phyloP scores from a whole-genome alignment of 192 early-diverging fungal species.

The Linnemannia hyalina region DNA sequence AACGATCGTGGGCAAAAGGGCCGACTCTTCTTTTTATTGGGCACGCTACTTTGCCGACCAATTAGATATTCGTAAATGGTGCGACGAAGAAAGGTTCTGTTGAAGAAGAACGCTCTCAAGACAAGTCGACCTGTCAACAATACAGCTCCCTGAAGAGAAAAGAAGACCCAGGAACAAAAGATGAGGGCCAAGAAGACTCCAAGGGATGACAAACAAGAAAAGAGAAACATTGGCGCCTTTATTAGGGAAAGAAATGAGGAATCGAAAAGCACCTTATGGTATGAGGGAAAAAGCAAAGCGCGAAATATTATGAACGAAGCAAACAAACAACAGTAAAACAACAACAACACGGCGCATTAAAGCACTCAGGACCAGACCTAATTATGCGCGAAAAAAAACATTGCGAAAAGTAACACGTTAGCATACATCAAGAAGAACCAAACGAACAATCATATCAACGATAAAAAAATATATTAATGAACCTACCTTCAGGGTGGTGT shows the following conservation, averaged over 20 bases:
- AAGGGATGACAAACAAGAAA: too few species aligned
- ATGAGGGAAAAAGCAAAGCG: not conserved
- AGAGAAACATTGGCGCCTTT: not conserved
- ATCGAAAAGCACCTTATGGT: not conserved
- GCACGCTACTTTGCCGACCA: not conserved
- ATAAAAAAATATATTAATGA: not conserved
- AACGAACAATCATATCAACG: not conserved
- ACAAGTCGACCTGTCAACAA: too few species aligned
- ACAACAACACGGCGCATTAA: too few species aligned
- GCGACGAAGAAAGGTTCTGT: not conserved
- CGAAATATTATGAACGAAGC: not conserved
- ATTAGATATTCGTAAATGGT: not conserved
- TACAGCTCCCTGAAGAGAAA: too few species aligned
- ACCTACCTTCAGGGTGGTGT: conserved; percentile 94
- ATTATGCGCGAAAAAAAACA: not conserved
- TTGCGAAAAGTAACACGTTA: not conserved
- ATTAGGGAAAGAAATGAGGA: not conserved
- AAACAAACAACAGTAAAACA: not conserved
- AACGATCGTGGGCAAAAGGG: not conserved
- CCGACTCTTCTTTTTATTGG: not conserved
- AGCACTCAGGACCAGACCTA: conserved; percentile 30
- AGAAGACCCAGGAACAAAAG: not conserved
- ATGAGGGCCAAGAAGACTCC: not conserved
- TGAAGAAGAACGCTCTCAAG: not conserved
- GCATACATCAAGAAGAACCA: not conserved